A percentile compares a stretch with the other conserved stretches of the same genome.
These are phyloP conservation scores for Skeletonema grethae DNA, from an alignment of 108 stramenopile genomes.

Conservation along the genomic window DNA sequence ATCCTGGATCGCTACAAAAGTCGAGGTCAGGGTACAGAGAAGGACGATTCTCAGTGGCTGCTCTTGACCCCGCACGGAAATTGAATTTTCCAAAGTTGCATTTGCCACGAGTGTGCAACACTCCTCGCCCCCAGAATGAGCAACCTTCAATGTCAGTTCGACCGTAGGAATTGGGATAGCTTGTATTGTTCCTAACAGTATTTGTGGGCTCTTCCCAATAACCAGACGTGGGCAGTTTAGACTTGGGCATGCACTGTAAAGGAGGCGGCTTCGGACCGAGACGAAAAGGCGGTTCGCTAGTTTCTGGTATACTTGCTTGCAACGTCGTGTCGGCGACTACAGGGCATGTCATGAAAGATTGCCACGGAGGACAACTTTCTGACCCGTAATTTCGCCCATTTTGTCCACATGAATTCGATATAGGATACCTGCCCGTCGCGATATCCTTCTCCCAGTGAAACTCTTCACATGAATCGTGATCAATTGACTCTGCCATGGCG, in stretches of 20 bases:
- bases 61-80: conserved; percentile 25
- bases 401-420: conserved; percentile 36
- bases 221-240: conserved; percentile 6
- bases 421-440: conserved; percentile 20
- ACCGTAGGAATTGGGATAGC: conserved; percentile 8
- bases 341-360: conserved; percentile 31
- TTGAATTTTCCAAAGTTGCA: conserved; percentile 40
- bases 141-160: conserved; percentile 32
- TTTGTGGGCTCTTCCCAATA: conserved; percentile 27
- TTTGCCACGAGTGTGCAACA: conserved; percentile 14
- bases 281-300: conserved; percentile 18
- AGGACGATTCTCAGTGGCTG: conserved; percentile 32
- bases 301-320: conserved; percentile 16
- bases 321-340: conserved; percentile 14
- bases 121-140: conserved; percentile 44
- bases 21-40: conserved; percentile 35
- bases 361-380: conserved; percentile 24
- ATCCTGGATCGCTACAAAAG: conserved; percentile 28
- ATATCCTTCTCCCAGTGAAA: conserved; percentile 13
- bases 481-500: conserved; percentile 31
- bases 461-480: conserved; percentile 37
- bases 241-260: conserved; percentile 22
- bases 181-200: neutral
- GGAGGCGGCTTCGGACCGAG: conserved; percentile 7
- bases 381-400: conserved; percentile 16